Evolutionary conservation across 352 stramenopile genomes (phyloP), one percentile per base, ranked within the genome.

Genomic region (Globisporangium mamillatum): DNA sequence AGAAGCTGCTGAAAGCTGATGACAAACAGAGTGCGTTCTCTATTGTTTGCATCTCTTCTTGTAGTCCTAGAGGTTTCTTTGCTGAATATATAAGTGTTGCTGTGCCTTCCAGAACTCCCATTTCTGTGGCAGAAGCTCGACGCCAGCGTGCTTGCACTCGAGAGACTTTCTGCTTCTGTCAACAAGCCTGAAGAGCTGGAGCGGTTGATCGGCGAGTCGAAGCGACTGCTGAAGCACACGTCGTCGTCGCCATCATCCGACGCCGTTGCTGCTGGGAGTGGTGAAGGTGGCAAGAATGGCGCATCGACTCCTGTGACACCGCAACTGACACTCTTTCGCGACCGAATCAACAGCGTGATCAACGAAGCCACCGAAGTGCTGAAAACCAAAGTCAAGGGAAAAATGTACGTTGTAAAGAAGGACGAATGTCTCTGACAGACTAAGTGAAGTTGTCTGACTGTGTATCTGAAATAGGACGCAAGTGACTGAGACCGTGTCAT

Each of bases 161-260:
- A 92, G 41, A 73, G 75, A 2, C 66, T 92, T 12, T 75, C 75
- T 8, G 57, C 67, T 32, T 65, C 72, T 22, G 78, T 90, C 4
- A 86, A 79, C 34, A 85, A 85, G n/a, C 79, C 79, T 0, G 75
- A 90, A 24, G 80, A 91, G 60, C 72, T 91, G 29, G 77, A 90
- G 57, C 69, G 76, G 1, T 67, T 92, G 9, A 58, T 91, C 41
- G 68, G 70, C 27, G 79, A 90, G 32, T 79, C 88, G 24, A 86
- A 80, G 65, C 59, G 75, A 24, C 64, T 92, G 34, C 66, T 91
- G 5, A 70, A 75, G 36, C 74, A 80, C 54, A 67, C 63, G 44
- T 52, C 44, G 2, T 52, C 44, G 18, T 24, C 44, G 3, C 44
- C 44, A 24, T 52, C 44, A 3, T 24, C 44, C 18, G 44, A 52